A percentile compares a stretch with the other conserved stretches of the same genome.
Conservation (phyloP, 176 grass and related monocot species). For the Thalia dealbata region DNA sequence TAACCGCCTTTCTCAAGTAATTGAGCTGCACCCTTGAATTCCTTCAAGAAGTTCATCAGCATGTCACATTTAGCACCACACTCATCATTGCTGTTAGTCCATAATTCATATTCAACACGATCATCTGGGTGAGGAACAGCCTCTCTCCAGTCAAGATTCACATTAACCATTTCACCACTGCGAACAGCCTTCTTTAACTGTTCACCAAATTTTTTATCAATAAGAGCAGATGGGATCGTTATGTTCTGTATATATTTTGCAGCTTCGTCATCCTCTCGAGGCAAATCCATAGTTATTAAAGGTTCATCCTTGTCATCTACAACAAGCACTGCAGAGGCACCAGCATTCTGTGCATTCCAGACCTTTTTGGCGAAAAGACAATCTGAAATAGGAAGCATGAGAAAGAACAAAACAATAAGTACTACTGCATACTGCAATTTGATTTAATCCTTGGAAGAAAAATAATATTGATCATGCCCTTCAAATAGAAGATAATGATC, state of each 20-base stretch:
- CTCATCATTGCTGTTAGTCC: conserved; percentile 97
- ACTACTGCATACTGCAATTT: not conserved
- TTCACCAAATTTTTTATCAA: conserved; percentile 82
- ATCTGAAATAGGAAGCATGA: conserved; percentile 28
- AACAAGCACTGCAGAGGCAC: conserved; percentile 87
- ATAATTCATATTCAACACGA: conserved; percentile 93
- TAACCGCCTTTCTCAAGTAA: conserved; percentile 91
- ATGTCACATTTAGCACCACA: conserved; percentile 88
- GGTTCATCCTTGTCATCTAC: conserved; percentile 90
- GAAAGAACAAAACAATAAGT: not conserved
- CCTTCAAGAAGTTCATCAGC: conserved; percentile 86
- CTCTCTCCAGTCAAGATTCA: conserved; percentile 96
- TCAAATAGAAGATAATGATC: not conserved
- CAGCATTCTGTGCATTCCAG: conserved; percentile 91
- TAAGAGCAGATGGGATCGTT: conserved; percentile 83
- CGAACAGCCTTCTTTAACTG: conserved; percentile 70
- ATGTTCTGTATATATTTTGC: conserved; percentile 95
- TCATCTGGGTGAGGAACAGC: conserved; percentile 96
- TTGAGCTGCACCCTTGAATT: conserved; percentile 91
- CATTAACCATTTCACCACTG: conserved; percentile 84
- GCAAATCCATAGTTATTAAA: conserved; percentile 96
- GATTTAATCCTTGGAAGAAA: not conserved
- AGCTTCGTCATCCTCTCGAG: conserved; percentile 84
- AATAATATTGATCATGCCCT: not conserved
- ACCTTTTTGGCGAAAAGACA: conserved; percentile 95